Percentiles rank a stretch among this genome's conserved stretches.
phyloP scores from a whole-genome alignment of 108 stramenopile species.

The Fistulifera pelliculosa region DNA sequence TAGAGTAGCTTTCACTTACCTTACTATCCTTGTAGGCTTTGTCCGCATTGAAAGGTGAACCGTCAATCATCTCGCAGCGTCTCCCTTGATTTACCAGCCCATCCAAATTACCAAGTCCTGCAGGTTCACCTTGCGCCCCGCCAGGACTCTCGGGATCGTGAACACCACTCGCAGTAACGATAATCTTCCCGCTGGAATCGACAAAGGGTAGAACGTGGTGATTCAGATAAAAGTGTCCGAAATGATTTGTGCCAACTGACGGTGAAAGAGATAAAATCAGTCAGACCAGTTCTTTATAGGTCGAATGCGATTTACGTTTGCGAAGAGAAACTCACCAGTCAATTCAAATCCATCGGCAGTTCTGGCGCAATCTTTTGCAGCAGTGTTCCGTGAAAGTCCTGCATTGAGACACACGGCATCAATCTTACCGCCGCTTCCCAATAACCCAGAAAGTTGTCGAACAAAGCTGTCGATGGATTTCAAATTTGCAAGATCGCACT shows the following conservation, averaged over 20 bases:
- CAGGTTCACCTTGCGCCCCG: conserved; percentile 61
- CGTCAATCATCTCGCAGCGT: conserved; percentile 84
- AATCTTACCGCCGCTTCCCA: conserved; percentile 16
- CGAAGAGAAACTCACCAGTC: conserved; percentile 21
- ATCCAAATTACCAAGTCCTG: conserved; percentile 70
- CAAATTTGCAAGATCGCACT: conserved; percentile 70
- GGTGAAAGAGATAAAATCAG: not conserved
- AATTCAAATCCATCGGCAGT: conserved; percentile 72
- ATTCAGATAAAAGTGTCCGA: conserved; percentile 94
- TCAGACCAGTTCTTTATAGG: not conserved
- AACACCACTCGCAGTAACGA: conserved; percentile 74
- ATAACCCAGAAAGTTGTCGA: conserved; percentile 15
- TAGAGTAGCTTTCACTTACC: conserved; percentile 7
- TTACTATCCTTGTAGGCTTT: conserved; percentile 88
- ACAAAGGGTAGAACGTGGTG: conserved; percentile 51
- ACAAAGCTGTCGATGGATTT: conserved; percentile 48
- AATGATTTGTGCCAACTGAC: conserved; percentile 87
- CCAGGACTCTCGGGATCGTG: conserved; percentile 85
- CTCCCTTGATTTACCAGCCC: conserved; percentile 49
- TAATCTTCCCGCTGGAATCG: conserved; percentile 40
- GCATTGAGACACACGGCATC: conserved; percentile 82
- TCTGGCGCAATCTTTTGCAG: conserved; percentile 50
- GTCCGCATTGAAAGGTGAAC: conserved; percentile 69
- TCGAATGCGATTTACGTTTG: not conserved
- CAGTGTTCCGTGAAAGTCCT: conserved; percentile 63